Base-by-base conservation (phyloP, 441 rosid genomes). In the Croton laevigatus region DNA sequence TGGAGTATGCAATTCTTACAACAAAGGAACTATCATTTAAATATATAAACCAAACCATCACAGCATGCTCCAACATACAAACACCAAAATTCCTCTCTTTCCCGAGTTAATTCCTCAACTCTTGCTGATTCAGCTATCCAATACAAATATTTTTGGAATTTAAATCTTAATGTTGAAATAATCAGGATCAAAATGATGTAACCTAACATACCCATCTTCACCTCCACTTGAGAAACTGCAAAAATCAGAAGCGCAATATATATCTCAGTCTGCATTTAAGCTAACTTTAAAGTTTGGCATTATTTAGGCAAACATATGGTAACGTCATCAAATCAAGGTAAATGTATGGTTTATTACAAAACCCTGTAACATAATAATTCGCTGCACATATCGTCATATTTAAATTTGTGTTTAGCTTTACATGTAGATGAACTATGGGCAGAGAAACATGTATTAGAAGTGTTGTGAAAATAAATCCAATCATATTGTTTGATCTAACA, bases 211-310 rank as follows among this genome's bases (percentile, higher is more conserved):
- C 3, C 98, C 97, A 46, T 94, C 98, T 82, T 94, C 98, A 45
- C 97, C 98, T 63, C 98, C 98, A 68, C 97, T 94, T 1, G 97
- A 86, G 82, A 94, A 94, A 77, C 98, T 93, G 69, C 32, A 22
- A 79, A 45, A 67, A 22, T 8, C 11, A 61, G 5, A 71, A 48
- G 44, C 44, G 14, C 20, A 2, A 63, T 6, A 67, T 22, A 46
- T n/a, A 65, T 3, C 40, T 44, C 3, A 36, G 32, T 12, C 19
- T 37, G 53, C 42, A 49, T 52, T n/a, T 38, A 38, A 38, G 44
- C 44, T 27, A 52, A 12, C 52, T 66, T 9, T n/a, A 45, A 11
- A 36, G 23, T 32, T 62, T 17, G 20, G 66, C 66, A 62, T 58
- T 42, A 45, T 58, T 12, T 0, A 51, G 42, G 48, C 46, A 27